Conservation (phyloP, 202 grass and related monocot species). For the Carex sylvatica region DNA sequence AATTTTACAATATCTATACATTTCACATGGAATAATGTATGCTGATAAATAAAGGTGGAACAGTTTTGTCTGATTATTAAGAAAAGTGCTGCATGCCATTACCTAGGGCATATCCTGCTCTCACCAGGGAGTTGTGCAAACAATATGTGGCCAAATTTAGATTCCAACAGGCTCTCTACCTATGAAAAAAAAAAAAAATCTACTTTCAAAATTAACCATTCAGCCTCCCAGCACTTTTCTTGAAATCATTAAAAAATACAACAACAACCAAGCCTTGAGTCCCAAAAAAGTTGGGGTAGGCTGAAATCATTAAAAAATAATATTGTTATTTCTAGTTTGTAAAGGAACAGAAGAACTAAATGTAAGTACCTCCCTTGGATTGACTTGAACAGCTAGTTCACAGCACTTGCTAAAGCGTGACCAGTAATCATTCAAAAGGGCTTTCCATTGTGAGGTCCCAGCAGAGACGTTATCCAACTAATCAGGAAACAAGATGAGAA, state of each 20-base stretch:
- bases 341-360: conserved; percentile 20
- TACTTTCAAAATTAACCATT: conserved; percentile 24
- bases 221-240: background rate
- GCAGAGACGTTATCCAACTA: conserved; percentile 97
- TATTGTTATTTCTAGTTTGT: background rate
- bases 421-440: conserved; percentile 84
- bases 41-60: background rate
- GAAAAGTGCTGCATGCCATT: conserved; percentile 29
- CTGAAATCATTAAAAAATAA: too few species aligned
- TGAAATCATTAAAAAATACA: background rate
- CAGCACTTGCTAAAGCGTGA: conserved; percentile 85
- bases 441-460: conserved; percentile 92
- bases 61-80: conserved; percentile 17
- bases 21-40: background rate
- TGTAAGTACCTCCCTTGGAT: conserved; percentile 68
- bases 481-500: conserved; percentile 28
- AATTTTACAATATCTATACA: conserved; percentile 2
- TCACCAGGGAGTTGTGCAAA: conserved; percentile 54
- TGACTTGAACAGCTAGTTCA: conserved; percentile 44
- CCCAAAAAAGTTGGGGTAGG: too few species aligned
- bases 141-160: conserved; percentile 67
- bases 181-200: conserved; percentile 33
- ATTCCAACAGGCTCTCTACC: conserved; percentile 90
- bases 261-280: too few species aligned
- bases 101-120: conserved; percentile 86